A percentile compares a stretch with the other conserved stretches of the same genome.
These are phyloP conservation scores for Coleophoma cylindrospora DNA, from an alignment of 2,329 filamentous ascomycete species.

Conservation along the genomic window DNA sequence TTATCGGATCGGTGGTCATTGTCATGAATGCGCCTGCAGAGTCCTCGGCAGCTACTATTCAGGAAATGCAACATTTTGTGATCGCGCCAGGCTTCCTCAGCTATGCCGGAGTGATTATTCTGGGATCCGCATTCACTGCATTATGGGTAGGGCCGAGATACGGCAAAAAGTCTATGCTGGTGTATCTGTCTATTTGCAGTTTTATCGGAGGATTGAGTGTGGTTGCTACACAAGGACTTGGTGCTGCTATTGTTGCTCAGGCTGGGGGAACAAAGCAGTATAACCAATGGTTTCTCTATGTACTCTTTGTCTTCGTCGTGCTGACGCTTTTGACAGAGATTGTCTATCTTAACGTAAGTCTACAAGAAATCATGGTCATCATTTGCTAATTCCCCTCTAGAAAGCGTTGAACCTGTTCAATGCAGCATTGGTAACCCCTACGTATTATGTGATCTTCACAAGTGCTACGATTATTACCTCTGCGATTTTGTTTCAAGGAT, in stretches of 20 bases:
- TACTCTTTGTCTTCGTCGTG: constrained; percentile 86
- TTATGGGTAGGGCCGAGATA: constrained; percentile 81
- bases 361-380: background rate
- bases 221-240: constrained; percentile 88
- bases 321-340: constrained; percentile 89
- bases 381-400: constrained; percentile 40
- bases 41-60: constrained; percentile 79
- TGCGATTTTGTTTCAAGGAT: constrained; percentile 85
- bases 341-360: constrained; percentile 86
- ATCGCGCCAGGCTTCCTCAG: constrained; percentile 80
- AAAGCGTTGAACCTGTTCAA: constrained; percentile 99
- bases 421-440: constrained; percentile 92
- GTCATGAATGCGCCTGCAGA: constrained; percentile 87
- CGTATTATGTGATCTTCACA: constrained; percentile 98
- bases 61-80: constrained; percentile 87
- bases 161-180: constrained; percentile 95
- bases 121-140: constrained; percentile 67
- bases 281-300: constrained; percentile 96
- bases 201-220: constrained; percentile 91
- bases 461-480: constrained; percentile 93
- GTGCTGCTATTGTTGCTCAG: constrained; percentile 86
- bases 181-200: constrained; percentile 95
- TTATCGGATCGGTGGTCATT: constrained; percentile 88
- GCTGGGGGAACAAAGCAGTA: constrained; percentile 79
- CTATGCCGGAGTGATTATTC: constrained; percentile 77